phyloP scores from a whole-genome alignment of 495 filamentous ascomycete species.

The Penicillium nucicola region DNA sequence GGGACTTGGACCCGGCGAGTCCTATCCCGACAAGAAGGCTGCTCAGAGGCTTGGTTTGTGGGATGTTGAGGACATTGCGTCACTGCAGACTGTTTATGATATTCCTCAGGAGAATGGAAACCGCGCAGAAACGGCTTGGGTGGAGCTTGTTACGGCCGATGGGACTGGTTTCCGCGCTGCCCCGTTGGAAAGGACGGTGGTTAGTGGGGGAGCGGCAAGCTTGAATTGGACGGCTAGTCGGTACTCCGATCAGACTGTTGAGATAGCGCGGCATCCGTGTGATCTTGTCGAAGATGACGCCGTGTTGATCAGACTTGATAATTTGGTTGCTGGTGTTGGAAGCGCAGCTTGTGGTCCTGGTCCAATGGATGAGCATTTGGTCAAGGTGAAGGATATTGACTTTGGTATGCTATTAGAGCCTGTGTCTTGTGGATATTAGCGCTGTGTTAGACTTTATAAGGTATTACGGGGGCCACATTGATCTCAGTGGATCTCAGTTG shows the following conservation, averaged over 20 bases:
- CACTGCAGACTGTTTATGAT: slow-evolving; percentile 57
- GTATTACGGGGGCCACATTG: no score
- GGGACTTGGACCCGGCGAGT: slow-evolving; percentile 62
- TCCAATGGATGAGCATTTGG: slow-evolving; percentile 49
- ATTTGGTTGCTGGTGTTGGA: slow-evolving; percentile 52
- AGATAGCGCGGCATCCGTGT: slow-evolving; percentile 55
- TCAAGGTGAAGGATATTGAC: slow-evolving; percentile 14
- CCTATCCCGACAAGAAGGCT: slow-evolving; percentile 58
- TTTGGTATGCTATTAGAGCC: not conserved
- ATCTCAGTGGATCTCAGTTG: no score
- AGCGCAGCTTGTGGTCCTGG: slow-evolving; percentile 61
- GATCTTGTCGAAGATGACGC: slow-evolving; percentile 55
- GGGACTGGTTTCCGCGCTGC: slow-evolving; percentile 34
- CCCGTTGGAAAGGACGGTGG: slow-evolving; percentile 1
- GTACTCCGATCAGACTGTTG: slow-evolving; percentile 52
- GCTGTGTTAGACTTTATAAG: no score
- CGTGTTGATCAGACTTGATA: slow-evolving; percentile 57
- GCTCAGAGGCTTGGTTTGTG: slow-evolving; percentile 53
- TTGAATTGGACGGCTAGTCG: slow-evolving; percentile 52
- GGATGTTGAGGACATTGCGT: slow-evolving; percentile 29
- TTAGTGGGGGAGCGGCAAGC: not conserved
- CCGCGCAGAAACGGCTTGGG: slow-evolving; percentile 57
- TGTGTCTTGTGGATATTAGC: not conserved
- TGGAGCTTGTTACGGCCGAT: slow-evolving; percentile 38
- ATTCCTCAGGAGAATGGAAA: slow-evolving; percentile 64